Evolutionary conservation across 768 basidiomycete genomes (phyloP).

Genomic region (Imleria badia): DNA sequence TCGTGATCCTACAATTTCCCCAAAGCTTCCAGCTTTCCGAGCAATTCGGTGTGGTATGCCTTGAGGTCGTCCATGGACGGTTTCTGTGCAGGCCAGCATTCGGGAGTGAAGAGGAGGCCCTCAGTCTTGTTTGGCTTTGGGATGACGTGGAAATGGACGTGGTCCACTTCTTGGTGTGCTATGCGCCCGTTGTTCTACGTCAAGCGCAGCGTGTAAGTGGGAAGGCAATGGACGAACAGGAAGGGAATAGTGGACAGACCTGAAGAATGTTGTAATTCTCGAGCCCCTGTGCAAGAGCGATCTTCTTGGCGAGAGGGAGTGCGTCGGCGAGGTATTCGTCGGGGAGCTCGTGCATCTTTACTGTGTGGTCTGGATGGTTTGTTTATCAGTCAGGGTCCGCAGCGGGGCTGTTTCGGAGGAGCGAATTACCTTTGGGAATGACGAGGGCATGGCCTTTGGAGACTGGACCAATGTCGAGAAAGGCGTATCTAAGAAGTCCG

Average conservation of each 20-base stretch:
- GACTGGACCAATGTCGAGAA: constrained; percentile 91
- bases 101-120: constrained; percentile 64
- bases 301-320: constrained; percentile 82
- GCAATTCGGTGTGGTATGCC: constrained; percentile 18
- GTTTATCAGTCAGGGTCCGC: background rate
- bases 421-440: constrained; percentile 83
- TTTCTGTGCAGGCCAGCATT: constrained; percentile 51
- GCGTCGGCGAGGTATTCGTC: constrained; percentile 78
- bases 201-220: background rate
- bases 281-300: constrained; percentile 64
- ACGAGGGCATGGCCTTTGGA: constrained; percentile 89
- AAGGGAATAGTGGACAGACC: constrained; percentile 31
- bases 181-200: constrained; percentile 65
- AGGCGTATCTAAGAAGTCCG: constrained; percentile 57
- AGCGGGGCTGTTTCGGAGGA: too few species aligned
- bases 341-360: constrained; percentile 83
- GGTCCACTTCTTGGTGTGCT: constrained; percentile 72
- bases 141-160: constrained; percentile 94
- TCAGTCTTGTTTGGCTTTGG: constrained; percentile 75
- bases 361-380: constrained; percentile 77
- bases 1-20: constrained; percentile 16
- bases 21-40: constrained; percentile 14
- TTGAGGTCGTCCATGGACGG: constrained; percentile 23
- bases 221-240: too few species aligned
- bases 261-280: constrained; percentile 87